Base-by-base conservation (phyloP, 1,139 yeast genomes). In the Taphrina confusa region DNA sequence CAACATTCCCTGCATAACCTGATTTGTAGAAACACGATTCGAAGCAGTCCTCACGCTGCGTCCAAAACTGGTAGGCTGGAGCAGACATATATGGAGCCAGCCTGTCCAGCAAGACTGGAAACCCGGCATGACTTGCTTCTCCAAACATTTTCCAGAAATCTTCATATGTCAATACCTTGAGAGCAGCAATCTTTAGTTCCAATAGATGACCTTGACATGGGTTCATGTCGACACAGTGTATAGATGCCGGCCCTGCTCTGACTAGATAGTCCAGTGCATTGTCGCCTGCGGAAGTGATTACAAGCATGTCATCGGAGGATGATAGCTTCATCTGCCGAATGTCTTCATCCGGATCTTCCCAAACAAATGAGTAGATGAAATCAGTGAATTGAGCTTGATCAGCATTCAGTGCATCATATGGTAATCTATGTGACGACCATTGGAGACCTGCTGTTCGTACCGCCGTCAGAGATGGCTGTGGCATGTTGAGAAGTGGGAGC, bases 301-400 rank as follows among this genome's bases (percentile, higher is more conserved):
- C 92, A 67, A 87, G 77, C 8, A 87, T 87, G 1, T 88, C 84
- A 68, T 87, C 95, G 31, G 80, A 77, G 14, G 81, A 73, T 39
- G 77, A 76, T 67, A 87, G 76, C 56, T 82, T 79, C 66, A 87
- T 77, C 62, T 87, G 83, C 46, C 78, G 78, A 65, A 82, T 80
- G 72, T 87, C 95, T 72, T 85, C 94, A 62, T 86, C 79, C 33
- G 95, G 95, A 70, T 87, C 95, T 73, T 87, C 95, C 95, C 95
- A 87, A 8, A 94, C 87, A 73, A 87, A 87, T 2, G 95, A 91
- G 70, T 87, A 87, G 62, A 87, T 87, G 71, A 85, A 87, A 73
- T 86, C 90, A 63, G 80, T 82, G 75, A 87, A 87, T 71, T 86
- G 91, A 52, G 80, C 80, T 69, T 84, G 84, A 68, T 80, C 80